These are phyloP conservation scores for Allomyces macrogynus DNA, from an alignment of 192 early-diverging fungal genomes.

Conservation along the genomic window DNA sequence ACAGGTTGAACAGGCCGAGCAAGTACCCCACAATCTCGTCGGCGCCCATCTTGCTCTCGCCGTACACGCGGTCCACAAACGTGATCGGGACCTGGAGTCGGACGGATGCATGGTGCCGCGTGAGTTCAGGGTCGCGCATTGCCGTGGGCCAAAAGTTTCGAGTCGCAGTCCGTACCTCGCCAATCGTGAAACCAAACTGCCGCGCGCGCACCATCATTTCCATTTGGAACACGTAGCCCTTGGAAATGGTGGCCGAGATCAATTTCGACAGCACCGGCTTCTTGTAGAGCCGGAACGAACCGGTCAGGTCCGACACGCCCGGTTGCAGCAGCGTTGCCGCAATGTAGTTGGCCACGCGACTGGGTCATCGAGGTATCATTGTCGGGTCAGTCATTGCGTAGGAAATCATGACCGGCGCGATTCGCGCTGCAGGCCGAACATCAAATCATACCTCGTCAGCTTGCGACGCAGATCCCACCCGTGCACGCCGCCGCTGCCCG, in stretches of 20 bases:
- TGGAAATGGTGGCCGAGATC: conserved; percentile 73
- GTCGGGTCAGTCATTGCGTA: background rate
- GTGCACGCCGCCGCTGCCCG: conserved; percentile 73
- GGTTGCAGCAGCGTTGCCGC: conserved; percentile 72
- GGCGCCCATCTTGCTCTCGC: conserved; percentile 85
- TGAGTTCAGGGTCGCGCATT: too few species aligned
- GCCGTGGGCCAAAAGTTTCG: too few species aligned
- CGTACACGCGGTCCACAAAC: conserved; percentile 96
- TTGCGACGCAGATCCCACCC: conserved; percentile 95
- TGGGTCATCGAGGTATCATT: conserved; percentile 4
- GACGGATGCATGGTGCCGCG: too few species aligned
- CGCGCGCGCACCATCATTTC: conserved; percentile 98
- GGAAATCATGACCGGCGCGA: background rate
- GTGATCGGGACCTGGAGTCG: conserved; percentile 55
- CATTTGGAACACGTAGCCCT: conserved; percentile 99
- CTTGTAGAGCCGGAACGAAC: conserved; percentile 90
- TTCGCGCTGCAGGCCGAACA: background rate
- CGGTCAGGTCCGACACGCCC: conserved; percentile 82
- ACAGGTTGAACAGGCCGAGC: conserved; percentile 71
- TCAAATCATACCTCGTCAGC: conserved; percentile 46
- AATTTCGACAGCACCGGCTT: conserved; percentile 66
- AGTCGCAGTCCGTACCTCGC: conserved; percentile 27
- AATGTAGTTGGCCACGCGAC: conserved; percentile 91
- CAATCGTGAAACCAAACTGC: conserved; percentile 68
- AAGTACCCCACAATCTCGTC: conserved; percentile 86